Evolutionary conservation across 2,329 filamentous ascomycete genomes (phyloP), one percentile per base, ranked within the genome.

Genomic region (Incumbomyces lentus): DNA sequence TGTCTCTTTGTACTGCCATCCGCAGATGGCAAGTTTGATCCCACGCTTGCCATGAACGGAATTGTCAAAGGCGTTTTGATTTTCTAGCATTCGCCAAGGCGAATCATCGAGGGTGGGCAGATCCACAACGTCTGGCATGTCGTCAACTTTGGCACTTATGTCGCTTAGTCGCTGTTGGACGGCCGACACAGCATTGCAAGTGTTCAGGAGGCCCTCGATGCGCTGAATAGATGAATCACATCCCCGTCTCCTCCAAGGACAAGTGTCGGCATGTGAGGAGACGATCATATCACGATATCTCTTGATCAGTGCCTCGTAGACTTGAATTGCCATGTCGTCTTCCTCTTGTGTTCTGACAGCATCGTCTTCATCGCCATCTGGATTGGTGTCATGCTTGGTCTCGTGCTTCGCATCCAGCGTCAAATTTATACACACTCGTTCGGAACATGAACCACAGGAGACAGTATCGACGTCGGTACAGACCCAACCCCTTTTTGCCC

Each of bases 401-500:
- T 85, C 87, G 44, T 96, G 84, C 4, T 92, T 76, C 34, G 95
- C 72, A 56, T 93, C 82, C 60, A 84, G 79, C 1, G 79, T 73
- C 5, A 94, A 69, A 65, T 85, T 87, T 44, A 96, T 84, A 3
- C 92, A 76, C 34, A 95, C 72, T 57, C 93, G 85, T 58, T 84
- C 82, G 60, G 83, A 82, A 60, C 92, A 98, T 2, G 89, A 79
- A 34, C 84, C 81, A 62, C 92, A 98, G 14, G 81, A 79, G 13
- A 96, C 86, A 3, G 84, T 84, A 64, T 94, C 88, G 53, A 81
- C 80, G 56, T 83, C 83, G 38, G 84, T 79, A 58, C 90, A 95
- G 3, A 82, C 74, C 90, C 92, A 98, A 1, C 90, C 90, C 49
- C 85, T 73, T 69, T 90, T 95, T 1, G 89, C 89, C 92, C 92